Percentiles rank a stretch among this genome's conserved stretches.
phyloP scores from a whole-genome alignment of 2,329 filamentous ascomycete species.

The Aureobasidium zeae region DNA sequence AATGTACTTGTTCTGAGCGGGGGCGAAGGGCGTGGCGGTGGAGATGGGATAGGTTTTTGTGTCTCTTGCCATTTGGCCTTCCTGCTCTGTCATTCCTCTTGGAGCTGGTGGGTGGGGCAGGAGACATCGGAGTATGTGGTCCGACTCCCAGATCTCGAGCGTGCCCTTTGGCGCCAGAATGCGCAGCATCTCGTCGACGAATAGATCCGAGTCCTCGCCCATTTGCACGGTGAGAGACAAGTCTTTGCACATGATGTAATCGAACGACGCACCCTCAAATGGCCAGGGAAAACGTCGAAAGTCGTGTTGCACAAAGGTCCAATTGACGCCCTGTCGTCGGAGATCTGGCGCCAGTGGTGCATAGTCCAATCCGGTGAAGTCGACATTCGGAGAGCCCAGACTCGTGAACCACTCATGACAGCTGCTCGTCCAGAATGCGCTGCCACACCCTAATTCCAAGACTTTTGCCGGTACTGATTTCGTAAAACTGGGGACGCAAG shows the following conservation, averaged over 20 bases:
- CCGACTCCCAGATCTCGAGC: slow-evolving; percentile 83
- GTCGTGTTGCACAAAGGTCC: slow-evolving; percentile 84
- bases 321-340: slow-evolving; percentile 66
- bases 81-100: slow-evolving; percentile 46
- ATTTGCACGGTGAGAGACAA: slow-evolving; percentile 58
- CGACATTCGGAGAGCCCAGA: slow-evolving; percentile 58
- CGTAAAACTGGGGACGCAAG: slow-evolving; percentile 60
- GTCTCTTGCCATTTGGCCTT: slow-evolving; percentile 54
- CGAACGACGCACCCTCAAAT: slow-evolving; percentile 70
- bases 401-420: slow-evolving; percentile 71
- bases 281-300: slow-evolving; percentile 66
- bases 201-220: slow-evolving; percentile 43
- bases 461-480: slow-evolving; percentile 65
- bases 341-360: slow-evolving; percentile 60
- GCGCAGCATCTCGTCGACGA: slow-evolving; percentile 67
- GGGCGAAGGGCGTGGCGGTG: slow-evolving; percentile 70
- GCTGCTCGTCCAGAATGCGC: slow-evolving; percentile 80
- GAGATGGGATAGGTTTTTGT: slow-evolving; percentile 78
- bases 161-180: slow-evolving; percentile 68
- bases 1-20: slow-evolving; percentile 71
- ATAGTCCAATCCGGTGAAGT: slow-evolving; percentile 76
- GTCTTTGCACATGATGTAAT: slow-evolving; percentile 84
- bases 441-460: slow-evolving; percentile 79
- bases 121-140: slow-evolving; percentile 74
- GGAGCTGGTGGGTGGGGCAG: slow-evolving; percentile 60